phyloP scores from a whole-genome alignment of 2,329 filamentous ascomycete genomes.

The Fusarium dlaminii region DNA sequence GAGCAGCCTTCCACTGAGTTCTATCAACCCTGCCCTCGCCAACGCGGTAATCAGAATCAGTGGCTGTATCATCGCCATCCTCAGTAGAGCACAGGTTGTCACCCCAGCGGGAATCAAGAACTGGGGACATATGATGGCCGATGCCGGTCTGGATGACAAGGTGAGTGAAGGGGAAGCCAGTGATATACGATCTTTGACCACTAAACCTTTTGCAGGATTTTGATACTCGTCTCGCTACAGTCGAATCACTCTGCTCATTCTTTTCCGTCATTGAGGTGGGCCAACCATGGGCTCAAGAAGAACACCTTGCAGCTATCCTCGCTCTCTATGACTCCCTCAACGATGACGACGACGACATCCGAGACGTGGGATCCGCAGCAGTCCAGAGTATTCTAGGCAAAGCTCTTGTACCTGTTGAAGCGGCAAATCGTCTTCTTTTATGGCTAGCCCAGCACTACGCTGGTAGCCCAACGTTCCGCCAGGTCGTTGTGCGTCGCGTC shows the following conservation, averaged over 20 bases:
- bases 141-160: conserved; percentile 59
- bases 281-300: conserved; percentile 39
- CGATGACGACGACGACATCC: conserved; percentile 92
- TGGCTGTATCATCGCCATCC: conserved; percentile 54
- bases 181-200: conserved; percentile 33
- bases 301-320: conserved; percentile 66
- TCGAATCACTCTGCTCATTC: conserved; percentile 64
- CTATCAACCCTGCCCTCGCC: conserved; percentile 59
- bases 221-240: conserved; percentile 70
- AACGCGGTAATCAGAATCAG: conserved; percentile 60
- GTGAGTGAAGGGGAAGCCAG: conserved; percentile 43
- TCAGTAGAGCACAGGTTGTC: conserved; percentile 37
- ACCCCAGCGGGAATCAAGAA: conserved; percentile 38
- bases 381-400: conserved; percentile 57
- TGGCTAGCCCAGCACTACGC: conserved; percentile 54
- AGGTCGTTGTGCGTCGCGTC: conserved; percentile 55
- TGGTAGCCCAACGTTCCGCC: conserved; percentile 49
- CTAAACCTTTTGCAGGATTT: conserved; percentile 60
- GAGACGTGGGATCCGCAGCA: conserved; percentile 68
- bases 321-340: conserved; percentile 80
- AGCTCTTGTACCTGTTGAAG: conserved; percentile 58
- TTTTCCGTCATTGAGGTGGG: conserved; percentile 44
- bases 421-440: conserved; percentile 55
- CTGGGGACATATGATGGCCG: conserved; percentile 63
- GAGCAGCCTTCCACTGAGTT: conserved; percentile 49